A percentile compares a stretch with the other conserved stretches of the same genome.
Evolutionary conservation across 2,329 filamentous ascomycete genomes (phyloP).

Genomic region (Dichotomopilus funicola): DNA sequence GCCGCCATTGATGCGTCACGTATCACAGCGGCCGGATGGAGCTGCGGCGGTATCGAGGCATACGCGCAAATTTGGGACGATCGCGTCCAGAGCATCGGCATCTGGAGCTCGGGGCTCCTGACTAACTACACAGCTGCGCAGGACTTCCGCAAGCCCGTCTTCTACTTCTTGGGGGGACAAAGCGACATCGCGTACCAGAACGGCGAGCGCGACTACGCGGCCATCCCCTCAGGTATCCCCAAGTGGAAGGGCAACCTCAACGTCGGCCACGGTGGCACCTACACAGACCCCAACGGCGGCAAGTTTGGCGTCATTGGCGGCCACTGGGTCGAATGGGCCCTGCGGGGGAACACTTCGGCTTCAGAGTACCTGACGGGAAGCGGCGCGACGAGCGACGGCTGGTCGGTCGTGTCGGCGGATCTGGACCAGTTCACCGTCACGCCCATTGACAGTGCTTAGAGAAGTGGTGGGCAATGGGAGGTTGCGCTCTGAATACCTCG

Average conservation of each 20-base stretch:
- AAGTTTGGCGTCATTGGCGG: slow-evolving; percentile 17
- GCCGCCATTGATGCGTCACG: slow-evolving; percentile 22
- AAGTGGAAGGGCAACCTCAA: slow-evolving; percentile 20
- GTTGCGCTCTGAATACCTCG: neutral
- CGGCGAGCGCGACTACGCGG: slow-evolving; percentile 17
- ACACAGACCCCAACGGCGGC: slow-evolving; percentile 13
- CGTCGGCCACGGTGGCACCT: slow-evolving; percentile 17
- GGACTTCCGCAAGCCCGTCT: slow-evolving; percentile 16
- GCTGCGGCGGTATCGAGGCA: slow-evolving; percentile 29
- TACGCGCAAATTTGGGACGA: slow-evolving; percentile 22
- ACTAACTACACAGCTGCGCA: slow-evolving; percentile 6
- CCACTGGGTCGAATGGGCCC: slow-evolving; percentile 14
- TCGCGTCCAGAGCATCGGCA: slow-evolving; percentile 13
- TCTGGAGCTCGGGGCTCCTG: slow-evolving; percentile 9
- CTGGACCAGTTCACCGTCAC: slow-evolving; percentile 11
- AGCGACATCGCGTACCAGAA: slow-evolving; percentile 18
- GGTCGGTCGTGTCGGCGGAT: slow-evolving; percentile 12
- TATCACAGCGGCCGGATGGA: slow-evolving; percentile 26
- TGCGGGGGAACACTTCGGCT: slow-evolving; percentile 16
- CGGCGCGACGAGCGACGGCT: slow-evolving; percentile 14
- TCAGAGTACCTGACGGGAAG: slow-evolving; percentile 11
- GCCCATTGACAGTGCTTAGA: neutral
- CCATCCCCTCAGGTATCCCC: slow-evolving; percentile 11
- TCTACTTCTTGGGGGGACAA: slow-evolving; percentile 16
- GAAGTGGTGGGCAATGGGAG: neutral